Evolutionary conservation across 768 basidiomycete species (phyloP), one percentile per base, ranked within the genome.

Genomic region (Podaxis rugospora): DNA sequence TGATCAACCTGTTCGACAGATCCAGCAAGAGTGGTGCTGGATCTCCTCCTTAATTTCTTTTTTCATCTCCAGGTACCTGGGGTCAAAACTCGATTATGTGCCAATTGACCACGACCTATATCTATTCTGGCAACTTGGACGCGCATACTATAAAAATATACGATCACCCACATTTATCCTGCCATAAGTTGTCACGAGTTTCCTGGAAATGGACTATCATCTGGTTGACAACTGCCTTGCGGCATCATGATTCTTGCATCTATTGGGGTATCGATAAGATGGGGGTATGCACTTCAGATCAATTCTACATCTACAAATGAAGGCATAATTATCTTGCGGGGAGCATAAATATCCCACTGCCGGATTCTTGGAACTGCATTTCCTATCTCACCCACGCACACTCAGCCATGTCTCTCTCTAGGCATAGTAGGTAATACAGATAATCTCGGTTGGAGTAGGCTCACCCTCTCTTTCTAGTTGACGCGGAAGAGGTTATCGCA

Each of bases 401-500:
- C 5, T 50, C 51, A 25, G 55, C 27, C 42, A 76, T 75, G 75
- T 72, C 73, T 66, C 72, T 78, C 37, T 76, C 76, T 50, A 70
- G 75, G 50, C 75, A 78, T 66, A 75, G 76, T 76, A 57, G 54
- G 75, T 62, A 5, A 14, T 39, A 13, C 27, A 37, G 7, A 25
- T 5, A 16, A 44, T 13, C 28, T 10, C 23, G 3, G 36, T 16
- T 9, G 40, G 21, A 23, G 11, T 42, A 11, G 42, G 25, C 40
- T 37, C 39, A 50, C 35, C 14, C 32, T 21, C 40, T 37, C 32
- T 11, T 35, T 39, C 5, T 59, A 81, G 76, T 85, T 64, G 76
- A 85, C 71, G 69, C 83, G 4, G 80, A 84, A 49, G 72, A 78
- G 57, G 68, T 86, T 65, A 78, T 86, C 62, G 69, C 72, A 53